Evolutionary conservation across 2,329 filamentous ascomycete species (phyloP).

Genomic region (Hypoxylon sp.): DNA sequence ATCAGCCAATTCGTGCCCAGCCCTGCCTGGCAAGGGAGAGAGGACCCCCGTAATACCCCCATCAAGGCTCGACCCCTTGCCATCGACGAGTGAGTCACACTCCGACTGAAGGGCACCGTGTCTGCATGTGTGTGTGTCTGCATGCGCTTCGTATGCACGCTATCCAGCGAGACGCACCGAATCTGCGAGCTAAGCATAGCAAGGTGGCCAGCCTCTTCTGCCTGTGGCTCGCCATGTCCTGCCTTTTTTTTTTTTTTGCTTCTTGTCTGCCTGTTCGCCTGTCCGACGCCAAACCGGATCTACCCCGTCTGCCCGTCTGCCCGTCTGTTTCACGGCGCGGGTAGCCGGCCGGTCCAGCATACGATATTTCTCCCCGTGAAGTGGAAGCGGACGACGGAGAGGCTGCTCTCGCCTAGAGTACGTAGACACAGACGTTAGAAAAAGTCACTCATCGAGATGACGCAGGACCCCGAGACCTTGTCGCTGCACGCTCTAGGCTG

Average conservation of each 20-base stretch:
- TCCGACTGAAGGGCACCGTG: conserved; percentile 25
- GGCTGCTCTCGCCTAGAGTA: background rate
- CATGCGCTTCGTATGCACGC: too few species aligned
- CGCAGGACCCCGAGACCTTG: background rate
- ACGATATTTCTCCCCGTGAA: background rate
- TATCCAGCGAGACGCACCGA: too few species aligned
- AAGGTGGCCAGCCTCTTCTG: background rate
- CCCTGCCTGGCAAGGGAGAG: background rate
- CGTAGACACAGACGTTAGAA: too few species aligned
- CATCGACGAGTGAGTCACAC: conserved; percentile 39
- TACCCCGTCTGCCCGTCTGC: conserved; percentile 15
- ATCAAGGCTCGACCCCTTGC: conserved; percentile 5
- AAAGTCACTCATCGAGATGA: conserved; percentile 26
- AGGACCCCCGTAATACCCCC: conserved; percentile 1
- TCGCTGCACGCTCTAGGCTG: conserved; percentile 25
- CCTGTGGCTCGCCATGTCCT: conserved; percentile 18
- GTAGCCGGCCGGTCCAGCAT: conserved; percentile 3
- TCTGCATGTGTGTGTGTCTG: background rate
- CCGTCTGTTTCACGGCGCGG: conserved; percentile 20
- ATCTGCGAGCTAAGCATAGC: background rate
- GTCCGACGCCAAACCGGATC: conserved; percentile 11
- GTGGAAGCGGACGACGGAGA: conserved; percentile 7
- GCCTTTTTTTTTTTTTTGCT: conserved; percentile 12
- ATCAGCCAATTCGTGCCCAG: conserved; percentile 27
- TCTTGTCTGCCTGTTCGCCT: background rate